These are phyloP conservation scores for Adansonia digitata DNA, from an alignment of 345 rosid species.

Conservation along the genomic window DNA sequence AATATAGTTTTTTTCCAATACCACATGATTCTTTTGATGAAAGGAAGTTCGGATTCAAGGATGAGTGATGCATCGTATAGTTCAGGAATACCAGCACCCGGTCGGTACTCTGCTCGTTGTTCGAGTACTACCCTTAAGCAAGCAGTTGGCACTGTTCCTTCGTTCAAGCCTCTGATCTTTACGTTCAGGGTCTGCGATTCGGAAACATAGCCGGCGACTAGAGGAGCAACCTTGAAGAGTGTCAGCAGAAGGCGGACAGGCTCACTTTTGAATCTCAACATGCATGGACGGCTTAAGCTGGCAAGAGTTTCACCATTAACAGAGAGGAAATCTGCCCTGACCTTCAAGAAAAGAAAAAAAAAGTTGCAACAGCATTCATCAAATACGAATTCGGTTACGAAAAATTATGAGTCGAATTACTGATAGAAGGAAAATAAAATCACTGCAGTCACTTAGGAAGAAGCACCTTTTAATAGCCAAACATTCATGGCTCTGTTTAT, in stretches of 20 bases:
- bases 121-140: constrained; percentile 52
- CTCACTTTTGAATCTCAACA: constrained; percentile 73
- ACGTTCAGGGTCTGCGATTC: constrained; percentile 66
- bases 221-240: constrained; percentile 61
- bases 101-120: constrained; percentile 61
- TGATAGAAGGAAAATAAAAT: not conserved
- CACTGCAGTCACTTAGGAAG: not conserved
- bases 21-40: constrained; percentile 54
- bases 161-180: constrained; percentile 56
- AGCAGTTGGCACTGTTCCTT: constrained; percentile 59
- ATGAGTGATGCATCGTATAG: constrained; percentile 57
- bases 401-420: not conserved
- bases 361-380: not conserved
- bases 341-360: constrained; percentile 45
- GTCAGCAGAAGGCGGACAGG: constrained; percentile 57
- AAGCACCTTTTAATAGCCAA: not conserved
- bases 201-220: constrained; percentile 63
- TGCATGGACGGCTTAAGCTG: constrained; percentile 63
- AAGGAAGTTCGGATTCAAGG: constrained; percentile 54
- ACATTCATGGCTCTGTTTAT: not conserved
- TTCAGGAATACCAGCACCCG: constrained; percentile 79
- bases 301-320: constrained; percentile 49
- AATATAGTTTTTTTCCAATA: constrained; percentile 66
- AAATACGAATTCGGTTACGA: not conserved
- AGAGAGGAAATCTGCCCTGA: constrained; percentile 67